Percentiles rank a stretch among this genome's conserved stretches.
These are phyloP conservation scores for Ramalina intermedia DNA, from an alignment of 495 filamentous ascomycete species.

Conservation along the genomic window DNA sequence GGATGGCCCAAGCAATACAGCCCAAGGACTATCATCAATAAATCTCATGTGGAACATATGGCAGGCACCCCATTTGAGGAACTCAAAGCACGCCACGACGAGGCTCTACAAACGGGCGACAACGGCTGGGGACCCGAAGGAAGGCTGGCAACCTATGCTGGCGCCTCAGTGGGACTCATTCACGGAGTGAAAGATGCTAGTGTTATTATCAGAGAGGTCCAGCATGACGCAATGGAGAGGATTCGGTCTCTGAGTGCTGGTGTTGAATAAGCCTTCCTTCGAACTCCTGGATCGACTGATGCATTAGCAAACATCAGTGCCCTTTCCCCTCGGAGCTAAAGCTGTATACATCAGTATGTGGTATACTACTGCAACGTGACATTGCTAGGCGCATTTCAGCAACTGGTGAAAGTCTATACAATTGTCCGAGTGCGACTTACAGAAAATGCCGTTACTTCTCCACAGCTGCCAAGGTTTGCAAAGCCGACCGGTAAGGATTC, in stretches of 20 bases:
- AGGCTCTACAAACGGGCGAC: conserved; percentile 38
- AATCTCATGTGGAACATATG: conserved; percentile 43
- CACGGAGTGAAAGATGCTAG: conserved; percentile 27
- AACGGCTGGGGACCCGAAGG: conserved; percentile 47
- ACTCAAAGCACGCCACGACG: conserved; percentile 43
- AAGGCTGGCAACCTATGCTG: conserved; percentile 59
- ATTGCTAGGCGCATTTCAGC: neutral
- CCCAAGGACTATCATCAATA: conserved; percentile 47
- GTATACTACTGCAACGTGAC: neutral
- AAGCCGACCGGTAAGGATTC: too few relatives aligned
- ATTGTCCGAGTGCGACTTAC: too few relatives aligned
- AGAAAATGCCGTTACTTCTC: too few relatives aligned
- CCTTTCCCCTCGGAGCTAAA: too few relatives aligned
- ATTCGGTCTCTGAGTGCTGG: neutral
- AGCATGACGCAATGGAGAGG: conserved; percentile 8
- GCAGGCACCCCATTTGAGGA: conserved; percentile 41
- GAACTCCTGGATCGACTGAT: too few relatives aligned
- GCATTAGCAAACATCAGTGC: too few relatives aligned
- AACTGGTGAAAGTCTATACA: too few relatives aligned
- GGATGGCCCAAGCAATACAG: conserved; percentile 54
- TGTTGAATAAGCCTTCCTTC: neutral
- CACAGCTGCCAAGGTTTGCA: too few relatives aligned
- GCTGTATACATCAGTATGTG: neutral
- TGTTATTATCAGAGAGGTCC: conserved; percentile 29
- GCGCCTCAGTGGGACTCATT: conserved; percentile 37